Conservation (phyloP, 2,329 filamentous ascomycete genomes). For the Colletotrichum acutatum region DNA sequence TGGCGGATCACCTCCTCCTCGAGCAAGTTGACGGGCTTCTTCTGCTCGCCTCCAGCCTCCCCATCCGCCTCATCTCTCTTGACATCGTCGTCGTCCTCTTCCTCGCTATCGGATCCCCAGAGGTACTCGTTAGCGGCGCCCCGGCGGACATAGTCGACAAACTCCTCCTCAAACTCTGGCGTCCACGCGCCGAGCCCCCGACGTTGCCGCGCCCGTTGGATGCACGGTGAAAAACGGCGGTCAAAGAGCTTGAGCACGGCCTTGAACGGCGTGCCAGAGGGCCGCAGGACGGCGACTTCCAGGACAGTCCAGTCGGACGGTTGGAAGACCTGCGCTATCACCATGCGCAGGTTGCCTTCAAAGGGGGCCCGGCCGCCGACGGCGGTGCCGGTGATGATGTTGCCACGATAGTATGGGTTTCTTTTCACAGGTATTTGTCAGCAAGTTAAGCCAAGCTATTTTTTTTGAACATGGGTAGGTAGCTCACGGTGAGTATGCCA, state of each 20-base stretch:
- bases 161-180: constrained; percentile 22
- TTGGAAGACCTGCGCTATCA: constrained; percentile 23
- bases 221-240: constrained; percentile 25
- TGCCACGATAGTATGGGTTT: constrained; percentile 27
- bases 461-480: neutral
- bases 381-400: constrained; percentile 14
- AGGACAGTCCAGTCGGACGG: constrained; percentile 21
- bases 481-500: constrained; percentile 27
- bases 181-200: constrained; percentile 15
- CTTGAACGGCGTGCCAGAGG: neutral
- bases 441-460: neutral
- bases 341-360: constrained; percentile 16
- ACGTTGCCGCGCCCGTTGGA: neutral
- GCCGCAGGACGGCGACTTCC: constrained; percentile 15
- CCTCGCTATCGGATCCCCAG: neutral
- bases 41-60: neutral
- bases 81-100: neutral
- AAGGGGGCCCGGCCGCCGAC: constrained; percentile 4
- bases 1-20: constrained; percentile 21
- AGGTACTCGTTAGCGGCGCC: constrained; percentile 19
- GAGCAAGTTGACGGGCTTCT: constrained; percentile 4
- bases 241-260: constrained; percentile 27
- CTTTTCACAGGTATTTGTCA: neutral
- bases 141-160: constrained; percentile 16
- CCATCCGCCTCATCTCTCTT: neutral